Conservation (phyloP, 1,284 basidiomycete genomes). For the Ceratobasidium sp. region DNA sequence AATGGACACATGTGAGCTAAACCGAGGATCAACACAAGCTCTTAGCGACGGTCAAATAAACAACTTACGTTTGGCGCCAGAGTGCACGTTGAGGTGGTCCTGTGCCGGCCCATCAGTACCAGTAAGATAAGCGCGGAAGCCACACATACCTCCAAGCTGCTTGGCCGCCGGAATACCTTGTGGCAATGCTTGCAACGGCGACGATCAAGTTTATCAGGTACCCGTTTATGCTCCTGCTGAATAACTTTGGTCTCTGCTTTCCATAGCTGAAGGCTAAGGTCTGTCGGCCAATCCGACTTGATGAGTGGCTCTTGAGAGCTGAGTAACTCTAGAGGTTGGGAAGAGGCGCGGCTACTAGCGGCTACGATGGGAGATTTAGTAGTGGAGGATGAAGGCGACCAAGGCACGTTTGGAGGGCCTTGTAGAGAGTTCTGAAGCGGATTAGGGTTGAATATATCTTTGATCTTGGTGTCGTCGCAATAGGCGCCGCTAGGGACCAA, state of each 20-base stretch:
- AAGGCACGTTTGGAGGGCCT: background rate
- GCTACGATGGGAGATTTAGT: slow-evolving; percentile 28
- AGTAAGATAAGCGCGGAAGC: background rate
- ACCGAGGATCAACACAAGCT: background rate
- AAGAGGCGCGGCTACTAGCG: slow-evolving; percentile 13
- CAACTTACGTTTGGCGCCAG: slow-evolving; percentile 33
- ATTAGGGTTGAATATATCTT: background rate
- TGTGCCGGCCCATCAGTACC: background rate
- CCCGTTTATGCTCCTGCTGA: slow-evolving; percentile 5
- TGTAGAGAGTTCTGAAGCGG: background rate
- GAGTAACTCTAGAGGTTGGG: slow-evolving; percentile 17
- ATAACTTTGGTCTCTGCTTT: slow-evolving; percentile 14
- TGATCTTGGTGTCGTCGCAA: background rate
- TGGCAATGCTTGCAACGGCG: slow-evolving; percentile 32
- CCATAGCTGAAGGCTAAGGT: slow-evolving; percentile 16
- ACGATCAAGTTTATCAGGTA: slow-evolving; percentile 21
- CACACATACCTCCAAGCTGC: slow-evolving; percentile 22
- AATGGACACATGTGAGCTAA: slow-evolving; percentile 35
- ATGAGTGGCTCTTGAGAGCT: background rate
- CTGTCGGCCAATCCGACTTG: background rate
- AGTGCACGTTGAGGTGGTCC: slow-evolving; percentile 39
- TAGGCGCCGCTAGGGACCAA: slow-evolving; percentile 8
- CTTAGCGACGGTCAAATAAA: background rate
- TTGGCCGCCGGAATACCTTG: slow-evolving; percentile 34
- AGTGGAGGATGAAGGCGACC: slow-evolving; percentile 5